These are phyloP conservation scores for Termitomyces sp. DNA, from an alignment of 768 basidiomycete genomes.

Conservation along the genomic window DNA sequence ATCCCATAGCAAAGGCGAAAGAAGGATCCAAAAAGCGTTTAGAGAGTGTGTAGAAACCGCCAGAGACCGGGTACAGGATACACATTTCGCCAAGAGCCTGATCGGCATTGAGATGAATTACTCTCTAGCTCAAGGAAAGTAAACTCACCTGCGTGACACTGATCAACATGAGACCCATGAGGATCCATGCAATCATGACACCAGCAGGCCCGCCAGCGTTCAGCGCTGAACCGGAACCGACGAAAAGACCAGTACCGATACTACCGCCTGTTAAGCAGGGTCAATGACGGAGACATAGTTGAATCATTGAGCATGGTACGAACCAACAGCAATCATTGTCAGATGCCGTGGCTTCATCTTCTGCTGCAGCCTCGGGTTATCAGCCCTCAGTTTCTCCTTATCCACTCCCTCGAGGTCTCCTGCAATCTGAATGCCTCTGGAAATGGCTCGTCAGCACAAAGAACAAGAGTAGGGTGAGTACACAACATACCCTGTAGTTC, in stretches of 20 bases:
- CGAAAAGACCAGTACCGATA: slow-evolving; percentile 50
- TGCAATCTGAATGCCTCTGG: slow-evolving; percentile 37
- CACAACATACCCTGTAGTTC: slow-evolving; percentile 39
- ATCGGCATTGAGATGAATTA: not conserved
- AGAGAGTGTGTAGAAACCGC: slow-evolving; percentile 48
- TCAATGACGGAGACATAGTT: not conserved
- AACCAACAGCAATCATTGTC: slow-evolving; percentile 48
- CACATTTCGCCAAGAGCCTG: slow-evolving; percentile 51
- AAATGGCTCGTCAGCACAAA: not conserved
- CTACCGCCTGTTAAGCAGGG: slow-evolving; percentile 34
- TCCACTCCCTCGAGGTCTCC: slow-evolving; percentile 33
- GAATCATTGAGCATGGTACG: slow-evolving; percentile 14
- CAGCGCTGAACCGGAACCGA: slow-evolving; percentile 43
- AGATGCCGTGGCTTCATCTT: slow-evolving; percentile 49
- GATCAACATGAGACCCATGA: slow-evolving; percentile 47
- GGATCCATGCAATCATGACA: slow-evolving; percentile 42
- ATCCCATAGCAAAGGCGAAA: slow-evolving; percentile 50
- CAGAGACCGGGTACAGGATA: slow-evolving; percentile 47
- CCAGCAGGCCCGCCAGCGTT: slow-evolving; percentile 41
- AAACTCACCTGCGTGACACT: slow-evolving; percentile 42
- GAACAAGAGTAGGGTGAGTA: not conserved
- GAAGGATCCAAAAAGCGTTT: slow-evolving; percentile 46
- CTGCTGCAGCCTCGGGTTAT: slow-evolving; percentile 45
- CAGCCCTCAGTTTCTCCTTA: slow-evolving; percentile 34
- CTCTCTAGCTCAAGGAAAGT: not conserved